Conservation (phyloP, 2,329 filamentous ascomycete species). For the Scleromitrula shiraiana region DNA sequence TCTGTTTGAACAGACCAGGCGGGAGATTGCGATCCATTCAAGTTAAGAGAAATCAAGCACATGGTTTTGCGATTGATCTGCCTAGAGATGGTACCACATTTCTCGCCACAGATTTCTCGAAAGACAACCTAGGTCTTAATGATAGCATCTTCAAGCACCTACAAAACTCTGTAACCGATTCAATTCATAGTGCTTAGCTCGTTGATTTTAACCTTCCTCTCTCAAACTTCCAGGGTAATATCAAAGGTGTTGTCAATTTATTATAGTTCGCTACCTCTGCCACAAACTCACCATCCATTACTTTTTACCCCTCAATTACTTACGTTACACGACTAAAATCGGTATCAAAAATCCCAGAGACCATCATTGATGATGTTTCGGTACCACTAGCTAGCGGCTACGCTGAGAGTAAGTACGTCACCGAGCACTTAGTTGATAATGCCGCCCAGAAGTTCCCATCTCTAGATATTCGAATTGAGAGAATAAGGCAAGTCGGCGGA, state of each 20-base stretch:
- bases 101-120: constrained; percentile 39
- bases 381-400: constrained; percentile 19
- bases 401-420: constrained; percentile 22
- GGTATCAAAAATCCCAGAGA: constrained; percentile 17
- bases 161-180: constrained; percentile 12
- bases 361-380: background rate
- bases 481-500: constrained; percentile 41
- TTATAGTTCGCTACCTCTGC: constrained; percentile 17
- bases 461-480: constrained; percentile 35
- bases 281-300: constrained; percentile 9
- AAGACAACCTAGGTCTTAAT: constrained; percentile 40
- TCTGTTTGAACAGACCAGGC: constrained; percentile 39
- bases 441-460: constrained; percentile 26
- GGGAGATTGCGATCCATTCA: constrained; percentile 1
- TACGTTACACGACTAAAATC: constrained; percentile 11
- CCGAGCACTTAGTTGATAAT: constrained; percentile 34
- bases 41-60: constrained; percentile 9
- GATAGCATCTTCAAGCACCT: constrained; percentile 3
- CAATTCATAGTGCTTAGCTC: constrained; percentile 29
- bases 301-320: constrained; percentile 26
- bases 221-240: constrained; percentile 29
- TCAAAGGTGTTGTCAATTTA: constrained; percentile 33
- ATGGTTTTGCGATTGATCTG: background rate
- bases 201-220: constrained; percentile 33
- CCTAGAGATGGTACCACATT: constrained; percentile 35